phyloP scores from a whole-genome alignment of 192 early-diverging fungal genomes.

The Linnemannia zychae region DNA sequence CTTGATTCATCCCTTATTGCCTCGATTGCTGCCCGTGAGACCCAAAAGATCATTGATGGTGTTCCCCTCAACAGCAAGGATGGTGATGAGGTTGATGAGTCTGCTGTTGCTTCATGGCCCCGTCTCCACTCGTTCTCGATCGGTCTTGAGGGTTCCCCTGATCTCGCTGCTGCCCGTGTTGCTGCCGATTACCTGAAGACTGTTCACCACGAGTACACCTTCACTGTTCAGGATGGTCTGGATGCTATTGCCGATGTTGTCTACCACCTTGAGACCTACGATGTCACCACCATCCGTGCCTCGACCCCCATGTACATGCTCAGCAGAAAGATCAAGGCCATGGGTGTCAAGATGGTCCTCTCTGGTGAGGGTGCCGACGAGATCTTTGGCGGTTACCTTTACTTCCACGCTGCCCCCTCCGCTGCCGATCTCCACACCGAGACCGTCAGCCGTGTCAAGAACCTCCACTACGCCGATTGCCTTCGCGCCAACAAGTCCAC shows the following conservation, averaged over 20 bases:
- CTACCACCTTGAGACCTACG: conserved; percentile 98
- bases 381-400: conserved; percentile 98
- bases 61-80: conserved; percentile 65
- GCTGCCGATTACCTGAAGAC: conserved; percentile 94
- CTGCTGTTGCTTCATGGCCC: conserved; percentile 83
- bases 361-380: conserved; percentile 98
- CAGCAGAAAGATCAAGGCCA: conserved; percentile 97
- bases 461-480: conserved; percentile 97
- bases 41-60: conserved; percentile 72
- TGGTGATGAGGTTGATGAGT: conserved; percentile 74
- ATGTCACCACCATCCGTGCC: conserved; percentile 98
- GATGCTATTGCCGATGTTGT: conserved; percentile 97
- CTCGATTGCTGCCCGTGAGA: conserved; percentile 91
- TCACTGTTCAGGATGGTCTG: conserved; percentile 95
- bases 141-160: conserved; percentile 93
- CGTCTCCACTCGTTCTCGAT: conserved; percentile 97
- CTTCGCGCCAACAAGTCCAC: conserved; percentile 99
- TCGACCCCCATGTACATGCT: conserved; percentile 99
- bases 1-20: conserved; percentile 97
- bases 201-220: conserved; percentile 96
- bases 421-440: conserved; percentile 90
- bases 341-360: conserved; percentile 99
- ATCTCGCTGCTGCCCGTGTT: conserved; percentile 89
- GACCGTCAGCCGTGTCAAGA: conserved; percentile 93
- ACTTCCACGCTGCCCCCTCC: conserved; percentile 94